These are phyloP conservation scores for Crithidia mellificae DNA, from an alignment of 208 protist species.

Conservation along the genomic window DNA sequence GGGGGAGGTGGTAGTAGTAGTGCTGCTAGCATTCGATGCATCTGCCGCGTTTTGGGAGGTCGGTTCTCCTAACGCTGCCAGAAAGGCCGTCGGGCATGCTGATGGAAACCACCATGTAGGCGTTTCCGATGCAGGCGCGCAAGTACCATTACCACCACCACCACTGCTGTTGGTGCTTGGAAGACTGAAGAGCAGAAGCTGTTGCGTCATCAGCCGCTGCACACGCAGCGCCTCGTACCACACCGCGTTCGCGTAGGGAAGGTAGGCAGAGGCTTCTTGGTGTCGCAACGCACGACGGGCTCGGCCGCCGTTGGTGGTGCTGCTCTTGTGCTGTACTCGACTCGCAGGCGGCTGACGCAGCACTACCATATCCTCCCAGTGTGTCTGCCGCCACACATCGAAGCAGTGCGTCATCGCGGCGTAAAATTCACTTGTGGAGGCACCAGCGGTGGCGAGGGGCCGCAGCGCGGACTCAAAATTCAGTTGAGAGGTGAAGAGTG, in stretches of 20 bases:
- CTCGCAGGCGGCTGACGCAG: constrained; percentile 1
- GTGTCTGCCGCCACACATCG: constrained; percentile 27
- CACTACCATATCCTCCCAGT: constrained; percentile 37
- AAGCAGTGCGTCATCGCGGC: constrained; percentile 32
- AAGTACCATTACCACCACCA: background rate
- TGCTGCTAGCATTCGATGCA: background rate
- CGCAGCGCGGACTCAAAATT: constrained; percentile 32
- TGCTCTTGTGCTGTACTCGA: background rate
- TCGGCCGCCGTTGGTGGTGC: background rate
- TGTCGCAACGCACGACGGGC: no score
- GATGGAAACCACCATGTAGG: constrained; percentile 25
- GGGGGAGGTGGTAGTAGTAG: background rate
- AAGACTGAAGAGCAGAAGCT: constrained; percentile 26
- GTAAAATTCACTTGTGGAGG: constrained; percentile 31
- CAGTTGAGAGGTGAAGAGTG: constrained; percentile 29
- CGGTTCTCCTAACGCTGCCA: background rate
- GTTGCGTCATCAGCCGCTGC: constrained; percentile 61
- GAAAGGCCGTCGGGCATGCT: constrained; percentile 21
- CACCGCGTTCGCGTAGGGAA: constrained; percentile 30
- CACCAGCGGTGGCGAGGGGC: constrained; percentile 17
- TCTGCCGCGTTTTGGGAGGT: background rate
- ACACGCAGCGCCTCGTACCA: constrained; percentile 74
- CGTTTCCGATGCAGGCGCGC: no score
- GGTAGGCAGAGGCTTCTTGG: no score
- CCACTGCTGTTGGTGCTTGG: background rate